Base-by-base conservation (phyloP, 495 filamentous ascomycete genomes). In the Choiromyces venosus region DNA sequence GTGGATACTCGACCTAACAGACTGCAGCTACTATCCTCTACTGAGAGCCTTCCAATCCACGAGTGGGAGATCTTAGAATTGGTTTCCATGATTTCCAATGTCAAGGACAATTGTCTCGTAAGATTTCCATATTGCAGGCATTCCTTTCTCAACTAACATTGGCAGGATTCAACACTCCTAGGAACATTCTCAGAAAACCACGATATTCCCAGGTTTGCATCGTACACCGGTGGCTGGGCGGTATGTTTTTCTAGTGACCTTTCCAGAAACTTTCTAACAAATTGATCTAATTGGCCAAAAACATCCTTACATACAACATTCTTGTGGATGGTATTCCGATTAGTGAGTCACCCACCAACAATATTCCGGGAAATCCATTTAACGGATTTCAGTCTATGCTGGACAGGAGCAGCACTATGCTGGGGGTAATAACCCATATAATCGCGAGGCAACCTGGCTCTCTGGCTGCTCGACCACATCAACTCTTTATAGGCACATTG, bases 151-250 rank as follows among this genome's bases (percentile, higher is more conserved):
- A n/a, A n/a, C n/a, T n/a, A n/a, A n/a, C n/a, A n/a, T n/a, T n/a
- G n/a, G n/a, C n/a, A n/a, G 12, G 91, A 93, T 74, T 84, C 86
- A 1, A 89, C 87, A 9, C 83, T 92, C 1, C 83, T 91, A 16
- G 91, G 91, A 29, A 88, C 85, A 9, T 96, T 96, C 81, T 77
- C 88, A 18, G 92, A 94, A 76, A 95, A 95, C 79, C 92, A 95
- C 78, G 92, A 95, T 81, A 84, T 87, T 35, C 83, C 87, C 4
- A 86, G 91, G 4, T 92, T 92, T 80, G 83, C 89, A 4, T 88
- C 86, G 33, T 74, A 81, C 40, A 88, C 86, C 19, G 78, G 83
- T 21, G 88, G 89, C 76, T 72, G 78, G n/a, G 76, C 76, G 29
- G 82, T 82, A 46, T 42, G 79, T 73, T 33, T 16, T 78, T 16